phyloP scores from a whole-genome alignment of 2,329 filamentous ascomycete species.

The Westerdykella sp. region DNA sequence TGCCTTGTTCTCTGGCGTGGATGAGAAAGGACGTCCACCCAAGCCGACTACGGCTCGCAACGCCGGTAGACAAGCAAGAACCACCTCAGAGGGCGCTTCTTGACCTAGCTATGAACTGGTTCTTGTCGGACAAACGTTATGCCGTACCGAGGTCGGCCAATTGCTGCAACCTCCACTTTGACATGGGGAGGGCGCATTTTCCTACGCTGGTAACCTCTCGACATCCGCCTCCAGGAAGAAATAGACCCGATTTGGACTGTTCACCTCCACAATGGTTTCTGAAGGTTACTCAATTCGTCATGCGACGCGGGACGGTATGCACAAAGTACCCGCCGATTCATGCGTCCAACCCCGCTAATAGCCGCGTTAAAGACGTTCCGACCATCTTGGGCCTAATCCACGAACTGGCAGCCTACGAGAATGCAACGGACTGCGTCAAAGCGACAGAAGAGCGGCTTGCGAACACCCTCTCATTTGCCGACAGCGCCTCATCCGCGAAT shows the following conservation, averaged over 20 bases:
- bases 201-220: too few species aligned
- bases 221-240: too few species aligned
- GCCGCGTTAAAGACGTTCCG: conserved; percentile 58
- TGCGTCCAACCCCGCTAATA: conserved; percentile 1
- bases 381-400: conserved; percentile 76
- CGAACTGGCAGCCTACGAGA: conserved; percentile 83
- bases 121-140: too few species aligned
- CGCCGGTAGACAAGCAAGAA: too few species aligned
- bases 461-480: conserved; percentile 72
- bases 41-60: too few species aligned
- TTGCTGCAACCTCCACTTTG: too few species aligned
- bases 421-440: conserved; percentile 65
- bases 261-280: conserved; percentile 19
- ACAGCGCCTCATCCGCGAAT: conserved; percentile 23
- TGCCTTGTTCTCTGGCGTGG: conserved; percentile 26
- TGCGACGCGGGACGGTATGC: conserved; percentile 54
- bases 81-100: too few species aligned
- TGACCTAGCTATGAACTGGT: too few species aligned
- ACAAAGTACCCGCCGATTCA: not conserved
- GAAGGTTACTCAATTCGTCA: conserved; percentile 46
- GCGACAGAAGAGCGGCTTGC: conserved; percentile 70
- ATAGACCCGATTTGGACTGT: too few species aligned
- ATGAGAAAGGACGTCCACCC: conserved; percentile 10
- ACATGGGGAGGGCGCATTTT: too few species aligned
- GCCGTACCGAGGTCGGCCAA: too few species aligned